Evolutionary conservation across 805 yeast species (phyloP).

Genomic region (Pachysolen tannophilus): DNA sequence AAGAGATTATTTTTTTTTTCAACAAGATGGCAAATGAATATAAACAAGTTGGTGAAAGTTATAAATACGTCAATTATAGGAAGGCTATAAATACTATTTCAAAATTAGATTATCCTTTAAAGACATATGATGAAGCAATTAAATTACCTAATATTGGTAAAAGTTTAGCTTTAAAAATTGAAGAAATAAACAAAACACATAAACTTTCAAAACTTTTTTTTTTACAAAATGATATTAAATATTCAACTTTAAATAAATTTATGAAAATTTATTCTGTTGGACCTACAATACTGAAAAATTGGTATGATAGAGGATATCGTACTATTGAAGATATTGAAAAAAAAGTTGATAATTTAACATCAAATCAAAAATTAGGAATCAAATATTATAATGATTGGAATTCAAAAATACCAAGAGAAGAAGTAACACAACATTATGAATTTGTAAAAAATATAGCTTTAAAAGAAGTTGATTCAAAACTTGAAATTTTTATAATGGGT

Average conservation of each 20-base stretch:
- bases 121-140: constrained; percentile 28
- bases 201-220: constrained; percentile 13
- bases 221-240: constrained; percentile 15
- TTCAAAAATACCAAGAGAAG: constrained; percentile 34
- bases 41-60: constrained; percentile 24
- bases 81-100: constrained; percentile 33
- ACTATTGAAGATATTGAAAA: constrained; percentile 30
- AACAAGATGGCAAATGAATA: constrained; percentile 23
- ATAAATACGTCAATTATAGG: constrained; percentile 32
- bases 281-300: constrained; percentile 26
- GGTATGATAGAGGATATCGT: constrained; percentile 30
- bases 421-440: constrained; percentile 32
- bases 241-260: constrained; percentile 23
- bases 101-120: constrained; percentile 20
- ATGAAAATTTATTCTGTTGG: constrained; percentile 45
- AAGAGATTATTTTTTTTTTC: constrained; percentile 21
- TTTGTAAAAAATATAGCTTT: constrained; percentile 18
- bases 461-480: constrained; percentile 24
- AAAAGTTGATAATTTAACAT: constrained; percentile 17
- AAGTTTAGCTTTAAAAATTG: constrained; percentile 33
- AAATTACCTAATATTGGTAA: constrained; percentile 32
- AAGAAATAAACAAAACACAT: constrained; percentile 35
- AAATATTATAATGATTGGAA: constrained; percentile 40
- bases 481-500: constrained; percentile 36
- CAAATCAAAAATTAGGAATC: constrained; percentile 29